Base-by-base conservation (phyloP, 139 green algal species). In the Yamagishiella unicocca region DNA sequence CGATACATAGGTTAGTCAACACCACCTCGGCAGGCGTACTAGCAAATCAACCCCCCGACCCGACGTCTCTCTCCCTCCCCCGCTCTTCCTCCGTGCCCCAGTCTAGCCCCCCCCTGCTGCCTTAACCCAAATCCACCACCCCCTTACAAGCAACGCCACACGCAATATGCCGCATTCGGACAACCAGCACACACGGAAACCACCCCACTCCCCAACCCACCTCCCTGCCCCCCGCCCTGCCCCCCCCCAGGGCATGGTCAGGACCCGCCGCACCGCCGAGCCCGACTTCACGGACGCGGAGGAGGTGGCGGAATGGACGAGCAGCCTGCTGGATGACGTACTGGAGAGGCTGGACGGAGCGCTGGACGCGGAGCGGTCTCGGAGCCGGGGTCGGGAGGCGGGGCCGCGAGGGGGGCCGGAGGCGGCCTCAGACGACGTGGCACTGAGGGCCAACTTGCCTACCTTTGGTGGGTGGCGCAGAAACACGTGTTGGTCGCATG, bases 331-430 rank as follows among this genome's bases (percentile, higher is more conserved):
- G 38, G 93, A 96, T 53, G 92, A 94, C 40, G 70, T 68, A 0
- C 82, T 95, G 53, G 93, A 95, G 75, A 61, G 66, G 0, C 70
- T 94, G 35, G 92, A 96, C 40, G 83, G 71, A 35, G 88, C 93
- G 1, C 46, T 96, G 55, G 92, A 91, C 17, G 80, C 64, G 6
- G 72, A 75, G 33, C 62, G 68, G 54, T 19, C 89, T 79, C 2
- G 82, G 79, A 67, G 17, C 45, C 27, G 78, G 17, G 72, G 17
- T 31, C 37, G 71, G 67, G n/a, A 55, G 84, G 19, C 68, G 87
- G 71, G 61, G 33, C 53, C 45, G 29, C 29, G 40, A 27, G 38
- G 10, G 58, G 38, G n/a, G 14, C 31, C n/a, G 50, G 74, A 38
- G 17, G 33, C 27, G 53, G 40, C 45, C 1, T 14, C 14, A n/a